Conservation (phyloP, 2,329 filamentous ascomycete genomes). For the Davidsoniella eucalypti region DNA sequence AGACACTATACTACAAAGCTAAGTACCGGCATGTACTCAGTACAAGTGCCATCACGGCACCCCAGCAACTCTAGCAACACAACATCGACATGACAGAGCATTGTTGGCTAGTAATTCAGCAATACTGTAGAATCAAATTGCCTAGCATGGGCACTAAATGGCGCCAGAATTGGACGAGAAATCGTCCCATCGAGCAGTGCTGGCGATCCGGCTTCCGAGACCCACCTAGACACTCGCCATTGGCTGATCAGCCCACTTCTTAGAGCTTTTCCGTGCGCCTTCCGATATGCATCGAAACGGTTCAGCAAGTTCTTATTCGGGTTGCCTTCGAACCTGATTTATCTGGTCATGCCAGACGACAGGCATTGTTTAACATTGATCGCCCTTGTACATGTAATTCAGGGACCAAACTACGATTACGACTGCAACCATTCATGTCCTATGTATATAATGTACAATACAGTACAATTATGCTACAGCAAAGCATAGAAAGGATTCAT, state of each 20-base stretch:
- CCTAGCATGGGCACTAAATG: background rate
- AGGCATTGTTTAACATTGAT: background rate
- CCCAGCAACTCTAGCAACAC: background rate
- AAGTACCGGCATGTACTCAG: background rate
- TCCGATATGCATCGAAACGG: background rate
- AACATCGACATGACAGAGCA: background rate
- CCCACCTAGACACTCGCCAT: constrained; percentile 2
- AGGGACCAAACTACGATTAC: background rate
- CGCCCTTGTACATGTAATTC: background rate
- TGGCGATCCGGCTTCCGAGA: constrained; percentile 2
- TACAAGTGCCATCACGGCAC: background rate
- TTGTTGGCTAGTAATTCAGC: too few species aligned
- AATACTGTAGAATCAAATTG: too few species aligned
- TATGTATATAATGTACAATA: too few species aligned
- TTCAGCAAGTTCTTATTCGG: background rate
- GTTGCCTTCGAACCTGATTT: background rate
- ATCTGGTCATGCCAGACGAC: background rate
- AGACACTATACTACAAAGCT: background rate
- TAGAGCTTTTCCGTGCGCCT: too few species aligned
- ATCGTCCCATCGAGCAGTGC: background rate
- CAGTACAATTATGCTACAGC: background rate
- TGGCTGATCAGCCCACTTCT: background rate
- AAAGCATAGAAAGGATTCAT: background rate
- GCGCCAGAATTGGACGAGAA: constrained; percentile 2
- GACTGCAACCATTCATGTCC: background rate